Base-by-base conservation (phyloP, 768 basidiomycete species). In the Boletales sp. region DNA sequence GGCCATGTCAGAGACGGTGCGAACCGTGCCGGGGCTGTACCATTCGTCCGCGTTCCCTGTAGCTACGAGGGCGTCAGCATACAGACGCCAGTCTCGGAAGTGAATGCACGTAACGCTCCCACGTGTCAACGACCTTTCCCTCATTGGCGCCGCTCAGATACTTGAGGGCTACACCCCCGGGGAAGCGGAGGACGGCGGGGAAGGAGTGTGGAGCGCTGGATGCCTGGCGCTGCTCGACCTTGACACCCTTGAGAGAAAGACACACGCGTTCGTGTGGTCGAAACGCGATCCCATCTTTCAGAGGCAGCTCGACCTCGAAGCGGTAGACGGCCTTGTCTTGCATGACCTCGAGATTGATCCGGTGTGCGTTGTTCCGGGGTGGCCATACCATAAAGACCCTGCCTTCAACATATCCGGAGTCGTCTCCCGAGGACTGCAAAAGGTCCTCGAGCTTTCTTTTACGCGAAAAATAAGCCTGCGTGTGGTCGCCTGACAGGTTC, bases 361-460 rank as follows among this genome's bases (percentile, higher is more conserved):
- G 68, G 38, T 63, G 61, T 25, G 60, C 60, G 36, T 18, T 50
- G 38, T 59, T 58, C 7, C 57, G 58, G 4, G 66, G 58, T 5
- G 68, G 67, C 75, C 78, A 80, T 44, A 65, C 60, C 79, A 80
- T 80, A 55, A 63, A 69, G 11, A 78, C 62, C 35, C 55, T 69
- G 43, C 72, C 74, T 32, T 69, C 58, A 5, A 81, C 60, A 56
- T 70, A 77, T 2, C 76, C 74, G 1, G 62, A 60, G 9, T 65
- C 70, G 25, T 72, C 65, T 2, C 55, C 51, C 18, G 60, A 57
- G 45, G 57, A 53, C 25, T 62, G 43, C 34, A 65, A 62, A 30
- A 81, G 53, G 14, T 74, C 73, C 11, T 55, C 44, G 36, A 69
- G 53, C 43, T 42, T 60, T 39, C 67, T 67, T 49, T 61, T 67